Evolutionary conservation across 2,329 filamentous ascomycete genomes (phyloP), one percentile per base, ranked within the genome.

Genomic region (Orbilia oligospora): DNA sequence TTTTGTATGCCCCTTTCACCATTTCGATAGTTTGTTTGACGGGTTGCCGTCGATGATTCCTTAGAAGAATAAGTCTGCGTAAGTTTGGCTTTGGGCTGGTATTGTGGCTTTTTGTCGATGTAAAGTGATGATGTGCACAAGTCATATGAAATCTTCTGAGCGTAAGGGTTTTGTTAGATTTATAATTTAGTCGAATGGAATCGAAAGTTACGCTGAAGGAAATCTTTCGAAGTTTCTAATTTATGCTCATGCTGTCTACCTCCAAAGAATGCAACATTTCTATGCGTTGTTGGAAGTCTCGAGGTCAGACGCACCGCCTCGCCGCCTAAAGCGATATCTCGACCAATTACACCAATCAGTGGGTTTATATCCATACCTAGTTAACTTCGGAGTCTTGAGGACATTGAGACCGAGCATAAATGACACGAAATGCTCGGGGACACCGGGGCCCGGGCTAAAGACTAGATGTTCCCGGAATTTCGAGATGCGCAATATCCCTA

Each of bases 1-100:
- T 46, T 46, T 66, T 66, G 18, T 66, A 66, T 4, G 5, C 22
- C 9, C 68, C 56, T 55, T 63, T 71, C 18, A 30, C 44, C 55
- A 71, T 71, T 33, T 70, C 24, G 16, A 12, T 27, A 16, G 8
- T 16, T 33, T 61, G 38, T 44, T 44, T 24, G 5, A n/a, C 27
- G 1, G 14, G 44, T 65, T 20, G 22, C 33, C 12, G 33, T 36
- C 9, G 33, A 14, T 20, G 12, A 14, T 36, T 65, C n/a, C 16
- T 33, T 18, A 65, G 12, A 5, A 51, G 61, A 22, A 48, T 16
- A 22, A 51, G 41, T 49, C 30, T 49, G 6, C 10, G 46, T 14
- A 30, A 6, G 16, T 33, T 33, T 24, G 61, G 24, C 3, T 18
- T 33, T 18, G 61, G 22, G 10, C 16, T 46, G n/a, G 38, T 65